A percentile compares a stretch with the other conserved stretches of the same genome.
These are phyloP conservation scores for Earliella scabrosa DNA, from an alignment of 1,284 basidiomycete genomes.

Conservation along the genomic window DNA sequence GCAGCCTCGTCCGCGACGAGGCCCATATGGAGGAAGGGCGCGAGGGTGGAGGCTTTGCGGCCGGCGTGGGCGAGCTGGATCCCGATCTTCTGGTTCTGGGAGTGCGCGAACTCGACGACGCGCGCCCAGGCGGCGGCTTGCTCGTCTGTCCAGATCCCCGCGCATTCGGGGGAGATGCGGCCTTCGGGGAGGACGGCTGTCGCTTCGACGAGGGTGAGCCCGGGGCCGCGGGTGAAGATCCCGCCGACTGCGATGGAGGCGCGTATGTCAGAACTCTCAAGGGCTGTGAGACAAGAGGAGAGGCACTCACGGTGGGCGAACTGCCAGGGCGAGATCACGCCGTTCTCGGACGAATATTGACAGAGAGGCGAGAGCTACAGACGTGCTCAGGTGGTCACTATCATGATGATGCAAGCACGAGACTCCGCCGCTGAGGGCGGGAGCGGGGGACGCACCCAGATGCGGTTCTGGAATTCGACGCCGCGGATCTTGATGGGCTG, in stretches of 20 bases:
- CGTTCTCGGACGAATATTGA: constrained; percentile 70
- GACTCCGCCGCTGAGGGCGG: too few relatives aligned
- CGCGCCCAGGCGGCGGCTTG: constrained; percentile 68
- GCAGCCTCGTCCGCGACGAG: constrained; percentile 47
- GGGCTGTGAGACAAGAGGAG: not conserved
- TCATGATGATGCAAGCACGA: too few relatives aligned
- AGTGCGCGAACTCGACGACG: constrained; percentile 70
- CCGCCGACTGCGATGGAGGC: constrained; percentile 33
- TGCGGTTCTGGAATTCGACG: constrained; percentile 68
- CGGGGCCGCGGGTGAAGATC: constrained; percentile 58
- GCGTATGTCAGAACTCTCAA: constrained; percentile 31
- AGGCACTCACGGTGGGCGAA: constrained; percentile 63
- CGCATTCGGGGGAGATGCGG: constrained; percentile 70
- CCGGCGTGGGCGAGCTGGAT: constrained; percentile 82
- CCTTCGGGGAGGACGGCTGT: constrained; percentile 78
- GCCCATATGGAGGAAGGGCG: constrained; percentile 65
- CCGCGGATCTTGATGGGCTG: constrained; percentile 63
- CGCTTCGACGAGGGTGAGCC: constrained; percentile 66
- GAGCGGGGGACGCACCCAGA: constrained; percentile 45
- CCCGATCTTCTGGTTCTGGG: constrained; percentile 65
- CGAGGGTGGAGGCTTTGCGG: constrained; percentile 67
- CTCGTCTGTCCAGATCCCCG: constrained; percentile 73
- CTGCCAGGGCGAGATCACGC: constrained; percentile 75
- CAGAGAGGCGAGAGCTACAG: constrained; percentile 71
- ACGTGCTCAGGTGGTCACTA: too few relatives aligned